Percentiles rank a stretch among this genome's conserved stretches.
phyloP scores from a whole-genome alignment of 2,329 filamentous ascomycete species.

The Didymella sp. region DNA sequence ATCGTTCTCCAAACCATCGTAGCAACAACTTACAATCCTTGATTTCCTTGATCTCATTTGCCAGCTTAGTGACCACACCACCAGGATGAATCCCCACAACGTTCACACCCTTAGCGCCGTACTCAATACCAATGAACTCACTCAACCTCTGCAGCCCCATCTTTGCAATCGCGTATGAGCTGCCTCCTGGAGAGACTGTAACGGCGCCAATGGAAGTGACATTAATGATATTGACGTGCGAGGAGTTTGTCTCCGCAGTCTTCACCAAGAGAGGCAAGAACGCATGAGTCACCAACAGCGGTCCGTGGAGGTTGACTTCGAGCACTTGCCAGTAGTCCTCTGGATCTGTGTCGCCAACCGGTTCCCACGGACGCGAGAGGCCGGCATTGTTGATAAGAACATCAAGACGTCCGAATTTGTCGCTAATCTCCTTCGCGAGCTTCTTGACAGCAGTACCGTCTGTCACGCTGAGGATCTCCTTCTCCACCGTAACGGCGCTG shows the following conservation, averaged over 20 bases:
- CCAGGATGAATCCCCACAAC: conserved; percentile 40
- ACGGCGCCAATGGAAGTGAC: conserved; percentile 56
- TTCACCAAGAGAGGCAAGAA: conserved; percentile 54
- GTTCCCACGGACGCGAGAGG: conserved; percentile 38
- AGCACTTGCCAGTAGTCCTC: conserved; percentile 53
- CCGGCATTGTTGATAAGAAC: conserved; percentile 60
- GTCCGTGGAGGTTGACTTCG: conserved; percentile 59
- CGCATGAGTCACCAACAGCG: conserved; percentile 55
- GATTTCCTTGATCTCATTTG: conserved; percentile 8
- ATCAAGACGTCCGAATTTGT: conserved; percentile 47
- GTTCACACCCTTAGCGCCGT: conserved; percentile 32
- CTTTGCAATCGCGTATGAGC: conserved; percentile 58
- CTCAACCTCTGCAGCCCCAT: conserved; percentile 59
- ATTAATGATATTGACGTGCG: conserved; percentile 51
- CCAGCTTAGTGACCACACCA: conserved; percentile 32
- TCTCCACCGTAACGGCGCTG: conserved; percentile 53
- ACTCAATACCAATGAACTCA: conserved; percentile 58
- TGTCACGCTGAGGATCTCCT: conserved; percentile 55
- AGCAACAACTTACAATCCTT: background rate
- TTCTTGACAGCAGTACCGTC: conserved; percentile 46
- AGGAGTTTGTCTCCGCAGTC: conserved; percentile 45
- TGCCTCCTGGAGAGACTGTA: conserved; percentile 2
- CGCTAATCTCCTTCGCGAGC: conserved; percentile 44
- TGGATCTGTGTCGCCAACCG: conserved; percentile 48
- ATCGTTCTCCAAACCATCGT: background rate